Base-by-base conservation (phyloP, 148 eudicot species). In the Oxyria digyna region DNA sequence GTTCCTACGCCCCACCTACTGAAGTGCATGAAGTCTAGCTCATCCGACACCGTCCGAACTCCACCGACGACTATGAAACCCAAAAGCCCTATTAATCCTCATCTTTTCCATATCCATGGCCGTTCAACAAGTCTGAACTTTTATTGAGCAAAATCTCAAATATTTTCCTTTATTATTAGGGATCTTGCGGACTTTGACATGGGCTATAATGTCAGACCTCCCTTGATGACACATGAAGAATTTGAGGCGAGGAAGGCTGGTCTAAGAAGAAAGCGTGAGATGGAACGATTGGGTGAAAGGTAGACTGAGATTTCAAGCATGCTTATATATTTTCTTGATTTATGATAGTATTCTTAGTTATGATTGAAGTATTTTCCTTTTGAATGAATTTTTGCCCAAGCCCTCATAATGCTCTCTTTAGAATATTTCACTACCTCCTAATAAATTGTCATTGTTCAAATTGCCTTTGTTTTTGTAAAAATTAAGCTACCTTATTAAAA, bases 231-330 rank as follows among this genome's bases (percentile, higher is more conserved):
- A 63, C 73, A 89, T 69, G 96, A 89, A 73, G 87, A 89, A 71
- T 89, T 85, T 79, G 97, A 89, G 75, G 93, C 96, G 71, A 78
- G 85, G 14, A 81, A 84, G 71, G 89, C 89, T 76, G 85, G 84
- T 72, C 41, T 89, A 52, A 84, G 80, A 85, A 76, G 85, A 73
- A 87, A 87, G 73, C 89, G 82, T 55, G 94, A 92, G 73, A 80
- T 84, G 71, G 97, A 87, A 74, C 84, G 85, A 80, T 78, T 85
- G 42, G 85, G 73, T 43, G 91, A 82, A 42, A 85, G 88, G 92
- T 89, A 29, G 37, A 59, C 20, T 59, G 65, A 59, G n/a, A 59
- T 59, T 59, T 50, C 57, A 21, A 6, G 1, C 27, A 20, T 21
- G 21, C 1, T 50, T 3, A 13, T 29, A 29, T 8, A 31, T 27